Evolutionary conservation across 495 filamentous ascomycete genomes (phyloP).

Genomic region (Penicillium manginii): DNA sequence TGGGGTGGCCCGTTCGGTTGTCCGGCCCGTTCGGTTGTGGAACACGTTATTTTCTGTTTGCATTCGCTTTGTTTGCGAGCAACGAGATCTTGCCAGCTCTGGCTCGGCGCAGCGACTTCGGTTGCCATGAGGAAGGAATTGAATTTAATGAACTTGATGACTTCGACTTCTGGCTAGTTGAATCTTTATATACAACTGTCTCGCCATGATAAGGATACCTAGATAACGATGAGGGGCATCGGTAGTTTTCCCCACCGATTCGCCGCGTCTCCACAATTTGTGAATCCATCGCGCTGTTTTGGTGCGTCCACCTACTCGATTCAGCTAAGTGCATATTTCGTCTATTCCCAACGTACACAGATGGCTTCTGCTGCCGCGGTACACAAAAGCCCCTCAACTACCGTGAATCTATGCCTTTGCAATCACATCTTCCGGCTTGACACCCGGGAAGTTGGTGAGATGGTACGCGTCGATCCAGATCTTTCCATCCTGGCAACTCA

Average conservation of each 20-base stretch:
- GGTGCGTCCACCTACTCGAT: slow-evolving; percentile 34
- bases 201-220: no score
- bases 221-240: not conserved
- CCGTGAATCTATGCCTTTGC: slow-evolving; percentile 12
- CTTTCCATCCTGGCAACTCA: slow-evolving; percentile 34
- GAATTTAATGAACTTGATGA: not conserved
- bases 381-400: not conserved
- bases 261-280: not conserved
- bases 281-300: not conserved
- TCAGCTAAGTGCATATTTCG: slow-evolving; percentile 11
- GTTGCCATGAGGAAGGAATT: not conserved
- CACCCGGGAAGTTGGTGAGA: slow-evolving; percentile 37
- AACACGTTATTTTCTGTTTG: slow-evolving; percentile 30
- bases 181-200: not conserved
- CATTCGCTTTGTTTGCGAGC: slow-evolving; percentile 28
- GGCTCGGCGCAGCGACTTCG: not conserved
- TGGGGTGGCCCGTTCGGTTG: no score
- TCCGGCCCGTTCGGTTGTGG: no score
- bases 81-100: slow-evolving; percentile 30
- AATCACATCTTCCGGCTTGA: slow-evolving; percentile 34
- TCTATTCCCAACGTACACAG: not conserved
- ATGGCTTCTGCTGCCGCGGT: not conserved
- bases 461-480: slow-evolving; percentile 41
- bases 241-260: not conserved
- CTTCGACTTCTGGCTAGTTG: not conserved